phyloP scores from a whole-genome alignment of 352 stramenopile genomes.

The Pythium plurisporium region DNA sequence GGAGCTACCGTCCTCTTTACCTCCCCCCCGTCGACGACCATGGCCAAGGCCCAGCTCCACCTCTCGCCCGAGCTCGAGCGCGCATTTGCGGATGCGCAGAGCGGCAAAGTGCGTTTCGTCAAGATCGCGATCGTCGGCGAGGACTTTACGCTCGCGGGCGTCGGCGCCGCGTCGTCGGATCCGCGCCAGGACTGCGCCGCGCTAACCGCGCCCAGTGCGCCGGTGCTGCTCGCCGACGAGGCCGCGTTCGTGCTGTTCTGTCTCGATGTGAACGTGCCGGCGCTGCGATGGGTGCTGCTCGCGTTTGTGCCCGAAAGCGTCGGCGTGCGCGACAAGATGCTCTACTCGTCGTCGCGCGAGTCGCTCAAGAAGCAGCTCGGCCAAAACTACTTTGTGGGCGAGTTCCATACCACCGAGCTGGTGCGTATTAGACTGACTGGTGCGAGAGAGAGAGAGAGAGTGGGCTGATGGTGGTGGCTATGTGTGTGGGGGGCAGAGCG shows the following conservation, averaged over 20 bases:
- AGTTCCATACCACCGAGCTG: conserved; percentile 85
- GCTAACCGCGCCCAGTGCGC: conserved; percentile 18
- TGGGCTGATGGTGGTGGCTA: not conserved
- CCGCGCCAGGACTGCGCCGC: conserved; percentile 34
- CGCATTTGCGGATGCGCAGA: conserved; percentile 70
- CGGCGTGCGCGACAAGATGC: conserved; percentile 87
- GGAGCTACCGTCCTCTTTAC: not conserved
- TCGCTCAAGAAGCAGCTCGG: conserved; percentile 89
- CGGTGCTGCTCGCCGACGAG: conserved; percentile 29
- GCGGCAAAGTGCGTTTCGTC: conserved; percentile 61
- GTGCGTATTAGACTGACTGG: conserved; percentile 21
- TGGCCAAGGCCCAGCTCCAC: conserved; percentile 62
- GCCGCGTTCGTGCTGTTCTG: conserved; percentile 76
- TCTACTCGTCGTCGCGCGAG: conserved; percentile 89
- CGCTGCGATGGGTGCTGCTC: conserved; percentile 74
- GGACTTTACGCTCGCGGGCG: conserved; percentile 49
- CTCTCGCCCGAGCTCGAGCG: conserved; percentile 59
- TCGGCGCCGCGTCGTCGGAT: conserved; percentile 37
- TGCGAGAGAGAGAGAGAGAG: not conserved
- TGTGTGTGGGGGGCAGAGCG: conserved; percentile 27
- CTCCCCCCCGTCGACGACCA: conserved; percentile 12
- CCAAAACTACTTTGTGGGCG: conserved; percentile 87
- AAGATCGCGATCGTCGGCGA: conserved; percentile 60
- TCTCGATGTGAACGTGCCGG: conserved; percentile 61
- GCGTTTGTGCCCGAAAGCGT: conserved; percentile 75